Evolutionary conservation across 768 basidiomycete species (phyloP), one percentile per base, ranked within the genome.

Genomic region (Lactifluus volemus): DNA sequence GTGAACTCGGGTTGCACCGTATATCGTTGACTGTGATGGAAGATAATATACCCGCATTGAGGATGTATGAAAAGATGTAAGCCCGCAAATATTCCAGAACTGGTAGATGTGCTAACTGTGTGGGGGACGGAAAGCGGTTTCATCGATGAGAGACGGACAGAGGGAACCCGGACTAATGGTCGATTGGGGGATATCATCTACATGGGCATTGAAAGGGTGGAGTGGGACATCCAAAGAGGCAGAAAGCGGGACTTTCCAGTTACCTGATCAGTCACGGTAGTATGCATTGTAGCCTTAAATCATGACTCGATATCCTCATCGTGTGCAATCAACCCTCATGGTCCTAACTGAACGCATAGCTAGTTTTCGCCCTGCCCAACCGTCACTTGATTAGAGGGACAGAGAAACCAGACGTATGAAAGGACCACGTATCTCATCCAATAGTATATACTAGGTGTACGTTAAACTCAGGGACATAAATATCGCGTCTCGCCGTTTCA

Each of bases 31-130:
- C 66, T 1, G 76, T 77, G 48, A 68, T 74, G 50, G 73, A 73
- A 32, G 70, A 65, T 15, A 80, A 81, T 48, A 69, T 63, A 48
- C 66, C 73, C 21, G 79, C 77, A 5, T 60, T 76, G 29, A 66
- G 68, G 53, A 67, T 79, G 12, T 79, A 79, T 48, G 71, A 73
- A 61, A 76, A 74, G 61, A 67, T 75, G 79, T 79, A 64, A 71
- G 78, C 71, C 1, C 2, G 2, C 10, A 39, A 25, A 14, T 42
- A 14, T 12, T 17, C 29, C 21, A 12, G 45, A 25, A 25, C 15
- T 25, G 49, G 32, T 14, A 49, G n/a, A 32, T 25, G 30, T 45
- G 45, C 57, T 65, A 34, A 58, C 19, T 42, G 34, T 14, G 25
- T 25, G 25, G 17, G n/a, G n/a, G 17, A 25, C 39, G 12, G 32